Conservation (phyloP, 441 rosid species). For the Flueggea neowawraea region DNA sequence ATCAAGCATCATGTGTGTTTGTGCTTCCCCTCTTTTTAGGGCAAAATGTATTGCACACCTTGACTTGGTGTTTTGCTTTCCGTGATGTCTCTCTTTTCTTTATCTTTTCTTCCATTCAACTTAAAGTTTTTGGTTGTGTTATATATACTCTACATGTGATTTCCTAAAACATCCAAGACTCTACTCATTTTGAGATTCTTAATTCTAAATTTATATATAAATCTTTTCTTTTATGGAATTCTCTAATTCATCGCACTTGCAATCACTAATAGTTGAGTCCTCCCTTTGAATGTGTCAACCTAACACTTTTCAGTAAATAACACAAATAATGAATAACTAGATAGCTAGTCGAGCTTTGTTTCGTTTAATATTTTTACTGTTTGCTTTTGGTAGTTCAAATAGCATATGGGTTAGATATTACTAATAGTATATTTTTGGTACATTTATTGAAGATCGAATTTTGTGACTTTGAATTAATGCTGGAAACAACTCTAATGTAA, state of each 20-base stretch:
- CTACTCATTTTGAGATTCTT: constrained; percentile 4
- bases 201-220: constrained; percentile 14
- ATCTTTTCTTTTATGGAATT: constrained; percentile 20
- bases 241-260: constrained; percentile 26
- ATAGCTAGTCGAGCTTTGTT: no score
- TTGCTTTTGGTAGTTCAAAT: no score
- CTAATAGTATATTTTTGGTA: no score
- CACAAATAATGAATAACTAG: no score
- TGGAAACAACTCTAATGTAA: no score
- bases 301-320: not conserved
- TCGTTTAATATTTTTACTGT: no score
- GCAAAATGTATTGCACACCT: constrained; percentile 28
- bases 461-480: no score
- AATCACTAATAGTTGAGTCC: not conserved
- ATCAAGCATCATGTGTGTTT: constrained; percentile 23
- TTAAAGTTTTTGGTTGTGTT: constrained; percentile 17
- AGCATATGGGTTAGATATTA: no score
- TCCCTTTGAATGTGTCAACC: constrained; percentile 24
- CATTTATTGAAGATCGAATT: no score
- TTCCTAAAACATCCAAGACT: constrained; percentile 3
- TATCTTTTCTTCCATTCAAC: constrained; percentile 22
- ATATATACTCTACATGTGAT: constrained; percentile 32
- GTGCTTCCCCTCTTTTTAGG: constrained; percentile 36
- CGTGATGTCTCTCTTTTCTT: constrained; percentile 3
- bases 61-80: constrained; percentile 24